phyloP scores from a whole-genome alignment of 345 rosid genomes.

The Garcia nutans region DNA sequence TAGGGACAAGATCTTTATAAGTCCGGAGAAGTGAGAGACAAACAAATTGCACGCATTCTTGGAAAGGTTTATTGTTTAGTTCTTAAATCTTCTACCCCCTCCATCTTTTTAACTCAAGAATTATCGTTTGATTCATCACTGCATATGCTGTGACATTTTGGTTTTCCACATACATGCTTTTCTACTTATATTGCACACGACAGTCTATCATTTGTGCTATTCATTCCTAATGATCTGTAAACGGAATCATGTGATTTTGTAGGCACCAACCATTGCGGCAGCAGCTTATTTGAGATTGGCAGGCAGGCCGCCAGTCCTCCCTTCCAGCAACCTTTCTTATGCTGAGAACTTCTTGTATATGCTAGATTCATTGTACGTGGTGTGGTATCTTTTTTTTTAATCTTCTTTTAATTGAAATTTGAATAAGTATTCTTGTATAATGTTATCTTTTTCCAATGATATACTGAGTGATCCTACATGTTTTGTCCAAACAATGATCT shows the following conservation, averaged over 20 bases:
- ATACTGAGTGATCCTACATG: background rate
- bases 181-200: background rate
- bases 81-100: background rate
- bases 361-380: conserved; percentile 86
- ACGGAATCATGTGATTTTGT: conserved; percentile 1
- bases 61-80: conserved; percentile 75
- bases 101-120: background rate
- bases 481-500: background rate
- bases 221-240: background rate
- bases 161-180: background rate
- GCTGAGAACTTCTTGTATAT: conserved; percentile 90
- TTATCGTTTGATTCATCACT: background rate
- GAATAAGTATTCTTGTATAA: background rate
- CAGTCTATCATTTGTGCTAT: background rate
- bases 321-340: conserved; percentile 86
- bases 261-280: conserved; percentile 81
- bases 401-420: background rate
- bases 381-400: background rate
- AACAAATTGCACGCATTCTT: conserved; percentile 86
- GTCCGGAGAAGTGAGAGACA: conserved; percentile 85
- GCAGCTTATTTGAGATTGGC: conserved; percentile 96
- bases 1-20: conserved; percentile 82
- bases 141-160: background rate
- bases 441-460: background rate
- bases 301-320: conserved; percentile 94